A percentile compares a stretch with the other conserved stretches of the same genome.
Evolutionary conservation across 768 basidiomycete genomes (phyloP).

Genomic region (Boletellus sp.): DNA sequence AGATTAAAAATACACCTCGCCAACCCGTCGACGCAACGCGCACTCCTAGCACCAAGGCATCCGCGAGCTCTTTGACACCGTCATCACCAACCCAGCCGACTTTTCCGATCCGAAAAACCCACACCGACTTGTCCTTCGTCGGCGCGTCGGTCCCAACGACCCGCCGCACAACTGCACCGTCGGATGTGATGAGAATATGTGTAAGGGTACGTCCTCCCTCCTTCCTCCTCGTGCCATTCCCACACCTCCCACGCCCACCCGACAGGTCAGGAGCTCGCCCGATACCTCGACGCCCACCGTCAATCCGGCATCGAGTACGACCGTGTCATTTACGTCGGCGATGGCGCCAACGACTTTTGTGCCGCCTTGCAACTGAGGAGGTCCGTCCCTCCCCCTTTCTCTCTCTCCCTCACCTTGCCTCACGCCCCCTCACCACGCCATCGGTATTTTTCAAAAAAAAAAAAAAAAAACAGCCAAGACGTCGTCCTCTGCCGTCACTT

Average conservation of each 20-base stretch:
- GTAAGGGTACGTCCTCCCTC: conserved; percentile 64
- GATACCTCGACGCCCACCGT: conserved; percentile 56
- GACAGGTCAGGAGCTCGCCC: conserved; percentile 87
- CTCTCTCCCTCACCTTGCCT: background rate
- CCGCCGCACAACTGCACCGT: conserved; percentile 81
- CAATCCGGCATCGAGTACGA: conserved; percentile 57
- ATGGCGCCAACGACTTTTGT: conserved; percentile 95
- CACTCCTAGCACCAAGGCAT: conserved; percentile 65
- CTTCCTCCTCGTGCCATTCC: background rate
- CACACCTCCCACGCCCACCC: background rate
- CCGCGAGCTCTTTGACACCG: conserved; percentile 67
- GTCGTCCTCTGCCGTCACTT: conserved; percentile 73
- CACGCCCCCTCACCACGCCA: too few relatives aligned
- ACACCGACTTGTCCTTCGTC: conserved; percentile 69
- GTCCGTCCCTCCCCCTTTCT: conserved; percentile 33
- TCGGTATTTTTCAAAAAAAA: too few relatives aligned
- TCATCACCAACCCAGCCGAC: conserved; percentile 89
- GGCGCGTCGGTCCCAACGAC: conserved; percentile 70
- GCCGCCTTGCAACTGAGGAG: conserved; percentile 77
- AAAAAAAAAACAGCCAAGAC: conserved; percentile 79
- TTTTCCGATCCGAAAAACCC: conserved; percentile 61
- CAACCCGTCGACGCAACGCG: too few relatives aligned
- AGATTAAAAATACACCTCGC: background rate
- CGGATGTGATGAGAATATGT: conserved; percentile 96
- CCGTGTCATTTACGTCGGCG: conserved; percentile 86